Conservation (phyloP, 192 early-diverging fungal genomes). For the Rhizophagus clarus region DNA sequence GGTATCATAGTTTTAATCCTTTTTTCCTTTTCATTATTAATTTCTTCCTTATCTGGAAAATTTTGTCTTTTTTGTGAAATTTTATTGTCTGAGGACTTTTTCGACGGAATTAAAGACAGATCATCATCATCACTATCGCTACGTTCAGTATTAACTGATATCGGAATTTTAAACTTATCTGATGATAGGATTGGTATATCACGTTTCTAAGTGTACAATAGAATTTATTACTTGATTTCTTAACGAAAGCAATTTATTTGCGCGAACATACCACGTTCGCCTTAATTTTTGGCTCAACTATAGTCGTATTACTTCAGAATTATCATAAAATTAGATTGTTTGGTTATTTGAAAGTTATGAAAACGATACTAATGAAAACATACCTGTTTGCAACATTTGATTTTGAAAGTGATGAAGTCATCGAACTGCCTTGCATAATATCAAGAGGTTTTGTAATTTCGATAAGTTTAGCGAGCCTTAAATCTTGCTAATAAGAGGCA, state of each 20-base stretch:
- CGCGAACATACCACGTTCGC: background rate
- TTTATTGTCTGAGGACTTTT: background rate
- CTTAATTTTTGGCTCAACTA: background rate
- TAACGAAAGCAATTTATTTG: background rate
- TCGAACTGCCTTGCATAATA: slow-evolving; percentile 14
- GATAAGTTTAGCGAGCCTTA: slow-evolving; percentile 44
- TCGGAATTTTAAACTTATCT: background rate
- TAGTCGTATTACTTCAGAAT: background rate
- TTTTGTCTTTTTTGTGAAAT: background rate
- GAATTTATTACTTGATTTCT: background rate
- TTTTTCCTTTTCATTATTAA: background rate
- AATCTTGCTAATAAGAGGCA: slow-evolving; percentile 40
- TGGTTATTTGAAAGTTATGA: background rate
- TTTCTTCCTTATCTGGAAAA: background rate
- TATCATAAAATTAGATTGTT: background rate
- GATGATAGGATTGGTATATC: background rate
- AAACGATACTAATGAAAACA: background rate
- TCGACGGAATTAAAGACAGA: background rate
- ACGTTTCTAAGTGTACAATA: background rate
- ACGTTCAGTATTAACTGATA: background rate
- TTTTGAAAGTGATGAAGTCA: background rate
- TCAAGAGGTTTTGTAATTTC: slow-evolving; percentile 52
- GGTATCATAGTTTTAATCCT: slow-evolving; percentile 13
- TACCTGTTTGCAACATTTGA: background rate
- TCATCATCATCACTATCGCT: too few relatives aligned